Base-by-base conservation (phyloP, 495 filamentous ascomycete genomes). In the Haplographium delicatum region DNA sequence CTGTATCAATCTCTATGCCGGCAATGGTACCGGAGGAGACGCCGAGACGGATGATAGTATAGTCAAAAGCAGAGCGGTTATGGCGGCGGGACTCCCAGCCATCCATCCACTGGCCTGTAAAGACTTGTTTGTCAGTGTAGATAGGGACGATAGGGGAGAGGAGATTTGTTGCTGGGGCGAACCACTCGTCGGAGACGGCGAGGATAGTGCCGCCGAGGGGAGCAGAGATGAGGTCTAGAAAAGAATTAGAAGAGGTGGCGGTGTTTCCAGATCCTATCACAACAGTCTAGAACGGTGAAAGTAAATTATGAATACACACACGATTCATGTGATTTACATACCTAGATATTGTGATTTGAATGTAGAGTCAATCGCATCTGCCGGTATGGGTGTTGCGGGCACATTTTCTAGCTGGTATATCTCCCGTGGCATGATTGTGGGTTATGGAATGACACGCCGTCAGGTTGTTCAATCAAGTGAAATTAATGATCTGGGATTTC, bases 81-180 rank as follows among this genome's bases (percentile, higher is more conserved):
- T 94, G 89, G 33, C 89, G 73, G n/a, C 89, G 76, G 1, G 88
- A 91, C 65, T 95, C 89, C 89, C 89, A 95, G 20, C 89, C 89
- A 61, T 95, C 89, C 64, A 88, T 94, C 89, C 89, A 95, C 25
- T 86, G 85, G 51, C 89, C 89, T 10, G 86, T 79, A 60, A 84
- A 80, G 38, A 88, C 80, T 72, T 89, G 90, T 65, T 88, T 79
- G 49, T 85, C 89, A 0, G 84, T 81, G 50, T 84, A 80, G 58
- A 95, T 77, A 2, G 89, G 85, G 2, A 83, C 69, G 0, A 79
- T 78, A 1, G 85, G 84, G 15, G 78, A 89, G 45, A 87, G 69
- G 57, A 94, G 78, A 65, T 91, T 93, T 24, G 70, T 67, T 10
- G 88, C 88, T 20, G 79, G 75, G 56, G 88, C 89, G 67, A 94